Conservation (phyloP, 2,329 filamentous ascomycete species). For the Oidium heveae region DNA sequence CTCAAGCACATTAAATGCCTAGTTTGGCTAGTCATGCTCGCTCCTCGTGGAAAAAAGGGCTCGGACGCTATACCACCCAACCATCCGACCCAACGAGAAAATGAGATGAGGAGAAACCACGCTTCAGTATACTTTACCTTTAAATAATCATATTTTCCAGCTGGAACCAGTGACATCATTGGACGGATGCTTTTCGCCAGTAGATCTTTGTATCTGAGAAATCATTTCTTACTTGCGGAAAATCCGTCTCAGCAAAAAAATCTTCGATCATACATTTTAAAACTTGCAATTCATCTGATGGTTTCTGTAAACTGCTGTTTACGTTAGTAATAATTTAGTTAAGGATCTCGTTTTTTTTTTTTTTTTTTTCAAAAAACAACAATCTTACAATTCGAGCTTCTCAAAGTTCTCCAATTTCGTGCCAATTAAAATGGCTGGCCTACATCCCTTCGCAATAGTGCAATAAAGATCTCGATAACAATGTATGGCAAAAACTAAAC, state of each 20-base stretch:
- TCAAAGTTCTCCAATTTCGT: constrained; percentile 12
- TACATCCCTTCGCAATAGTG: constrained; percentile 5
- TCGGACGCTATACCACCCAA: too few species aligned
- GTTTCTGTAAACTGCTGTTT: background rate
- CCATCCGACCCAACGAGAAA: too few species aligned
- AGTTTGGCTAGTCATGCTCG: too few species aligned
- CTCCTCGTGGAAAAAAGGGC: too few species aligned
- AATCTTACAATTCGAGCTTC: constrained; percentile 7
- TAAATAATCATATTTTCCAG: too few species aligned
- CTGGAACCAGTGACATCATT: too few species aligned
- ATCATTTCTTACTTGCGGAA: constrained; percentile 12
- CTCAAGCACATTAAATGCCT: too few species aligned
- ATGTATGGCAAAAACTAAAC: constrained; percentile 14
- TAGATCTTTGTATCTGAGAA: constrained; percentile 14
- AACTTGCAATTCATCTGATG: background rate
- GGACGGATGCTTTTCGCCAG: constrained; percentile 4
- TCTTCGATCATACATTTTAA: constrained; percentile 9
- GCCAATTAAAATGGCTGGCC: constrained; percentile 10
- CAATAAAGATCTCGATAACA: constrained; percentile 13
- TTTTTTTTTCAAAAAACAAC: background rate
- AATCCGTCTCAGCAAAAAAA: constrained; percentile 9
- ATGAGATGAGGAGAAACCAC: too few species aligned
- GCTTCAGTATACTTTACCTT: too few species aligned
- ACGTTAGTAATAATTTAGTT: background rate
- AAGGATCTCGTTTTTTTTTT: too few species aligned